Base-by-base conservation (phyloP, 495 filamentous ascomycete species). In the Aspergillus baeticus region DNA sequence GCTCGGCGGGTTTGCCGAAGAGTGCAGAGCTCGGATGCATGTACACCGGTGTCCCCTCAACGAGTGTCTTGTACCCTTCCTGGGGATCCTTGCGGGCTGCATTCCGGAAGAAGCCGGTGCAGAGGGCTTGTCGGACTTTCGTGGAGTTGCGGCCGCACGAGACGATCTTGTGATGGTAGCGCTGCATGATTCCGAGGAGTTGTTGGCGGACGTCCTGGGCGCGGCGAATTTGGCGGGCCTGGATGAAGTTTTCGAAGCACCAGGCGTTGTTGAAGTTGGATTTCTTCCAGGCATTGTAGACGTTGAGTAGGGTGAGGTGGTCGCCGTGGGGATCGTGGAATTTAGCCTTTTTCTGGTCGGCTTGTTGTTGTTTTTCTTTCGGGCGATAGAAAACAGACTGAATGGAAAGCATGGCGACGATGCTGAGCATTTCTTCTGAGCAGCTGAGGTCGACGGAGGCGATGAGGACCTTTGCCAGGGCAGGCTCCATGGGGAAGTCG, bases 221-320 rank as follows among this genome's bases (percentile, higher is more conserved):
- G 13, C 94, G 86, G 37, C 83, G 81, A 81, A 99, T 96, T 11
- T 81, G 81, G 6, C 91, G 84, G 6, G 89, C 91, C 65, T 99
- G 94, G 63, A 99, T 95, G 72, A 95, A 99, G 67, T 99, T 97
- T 62, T 99, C 95, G 52, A 89, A 90, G 63, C 95, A 98, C 95
- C 95, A 99, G 2, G 94, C 82, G 48, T 84, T 90, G 41, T 83
- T 84, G 69, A 85, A 96, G 8, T 85, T 87, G 58, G 82, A 87
- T 13, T 84, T 74, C 66, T 95, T 96, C 94, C 94, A 99, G 13
- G 78, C 84, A 63, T 96, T 96, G 79, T 96, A 99, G 2, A 98
- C 95, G 65, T 98, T 98, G 23, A 99, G 81, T 0, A 98, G 76
- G 2, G 94, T 99, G 3, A 98, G 75, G 65, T 99, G 94, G 59